phyloP scores from a whole-genome alignment of 345 rosid genomes.

The Salix exigua region DNA sequence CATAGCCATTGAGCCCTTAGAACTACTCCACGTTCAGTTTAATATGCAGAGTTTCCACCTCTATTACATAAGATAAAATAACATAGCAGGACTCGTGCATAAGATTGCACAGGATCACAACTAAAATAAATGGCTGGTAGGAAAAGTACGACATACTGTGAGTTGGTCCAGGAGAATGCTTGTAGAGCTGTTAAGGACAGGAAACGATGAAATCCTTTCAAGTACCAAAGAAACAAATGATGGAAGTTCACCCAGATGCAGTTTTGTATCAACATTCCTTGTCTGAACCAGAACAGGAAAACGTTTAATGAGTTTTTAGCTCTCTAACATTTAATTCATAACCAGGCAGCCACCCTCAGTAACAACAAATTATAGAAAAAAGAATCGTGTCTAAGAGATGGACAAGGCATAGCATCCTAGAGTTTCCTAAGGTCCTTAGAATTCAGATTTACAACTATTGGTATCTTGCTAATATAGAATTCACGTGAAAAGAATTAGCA shows the following conservation, averaged over 20 bases:
- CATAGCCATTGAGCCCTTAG: not conserved
- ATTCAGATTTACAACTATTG: not conserved
- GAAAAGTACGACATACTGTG: conserved; percentile 52
- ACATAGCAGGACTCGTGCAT: not conserved
- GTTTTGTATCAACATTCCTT: conserved; percentile 72
- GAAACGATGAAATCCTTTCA: conserved; percentile 49
- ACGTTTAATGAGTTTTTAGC: not conserved
- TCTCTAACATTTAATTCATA: not conserved
- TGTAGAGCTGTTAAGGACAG: conserved; percentile 36
- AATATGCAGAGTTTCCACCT: not conserved
- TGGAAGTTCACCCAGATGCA: conserved; percentile 73
- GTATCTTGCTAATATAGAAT: not conserved
- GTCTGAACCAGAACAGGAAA: conserved; percentile 36
- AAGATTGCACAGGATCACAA: not conserved
- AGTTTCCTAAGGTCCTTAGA: not conserved
- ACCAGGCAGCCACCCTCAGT: not conserved
- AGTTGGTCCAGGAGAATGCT: conserved; percentile 63
- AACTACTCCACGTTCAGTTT: not conserved
- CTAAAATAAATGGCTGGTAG: not conserved
- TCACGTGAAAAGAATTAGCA: not conserved
- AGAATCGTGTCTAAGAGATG: not conserved
- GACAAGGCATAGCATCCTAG: not conserved
- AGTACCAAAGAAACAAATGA: conserved; percentile 56
- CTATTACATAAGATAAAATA: not conserved
- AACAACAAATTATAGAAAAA: not conserved